These are phyloP conservation scores for Fusarium nanum DNA, from an alignment of 2,329 filamentous ascomycete genomes.

Conservation along the genomic window DNA sequence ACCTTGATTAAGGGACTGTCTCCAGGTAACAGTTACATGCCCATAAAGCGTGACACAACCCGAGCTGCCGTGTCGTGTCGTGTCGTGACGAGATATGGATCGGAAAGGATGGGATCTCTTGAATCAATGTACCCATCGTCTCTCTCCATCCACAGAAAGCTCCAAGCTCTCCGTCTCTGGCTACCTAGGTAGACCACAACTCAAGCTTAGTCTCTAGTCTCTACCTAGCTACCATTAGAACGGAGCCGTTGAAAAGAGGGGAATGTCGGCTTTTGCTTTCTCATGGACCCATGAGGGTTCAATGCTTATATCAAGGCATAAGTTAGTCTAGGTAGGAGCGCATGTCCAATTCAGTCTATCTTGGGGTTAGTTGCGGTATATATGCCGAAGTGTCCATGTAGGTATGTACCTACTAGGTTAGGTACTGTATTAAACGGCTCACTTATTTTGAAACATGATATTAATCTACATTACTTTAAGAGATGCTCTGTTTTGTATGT, in stretches of 20 bases:
- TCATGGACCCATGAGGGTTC: slow-evolving; percentile 2
- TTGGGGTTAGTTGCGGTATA: background rate
- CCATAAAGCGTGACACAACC: background rate
- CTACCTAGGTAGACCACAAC: background rate
- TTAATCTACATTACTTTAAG: background rate
- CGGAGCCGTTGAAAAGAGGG: slow-evolving; percentile 11
- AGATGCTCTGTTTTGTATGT: background rate
- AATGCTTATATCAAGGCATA: slow-evolving; percentile 1
- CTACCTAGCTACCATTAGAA: background rate
- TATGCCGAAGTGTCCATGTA: background rate
- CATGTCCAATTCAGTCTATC: background rate
- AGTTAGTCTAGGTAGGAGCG: background rate
- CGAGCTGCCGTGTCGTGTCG: background rate
- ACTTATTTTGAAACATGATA: background rate
- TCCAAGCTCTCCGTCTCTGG: background rate
- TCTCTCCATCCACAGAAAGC: background rate
- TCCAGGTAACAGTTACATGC: background rate
- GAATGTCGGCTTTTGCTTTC: background rate
- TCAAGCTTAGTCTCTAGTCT: background rate
- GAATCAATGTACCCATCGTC: background rate
- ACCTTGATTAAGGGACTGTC: background rate
- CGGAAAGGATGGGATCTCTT: background rate
- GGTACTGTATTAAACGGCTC: background rate
- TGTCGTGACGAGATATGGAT: background rate
- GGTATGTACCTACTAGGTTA: background rate